Evolutionary conservation across 306 rosid genomes (phyloP), one percentile per base, ranked within the genome.

Genomic region (Quercus gilva): DNA sequence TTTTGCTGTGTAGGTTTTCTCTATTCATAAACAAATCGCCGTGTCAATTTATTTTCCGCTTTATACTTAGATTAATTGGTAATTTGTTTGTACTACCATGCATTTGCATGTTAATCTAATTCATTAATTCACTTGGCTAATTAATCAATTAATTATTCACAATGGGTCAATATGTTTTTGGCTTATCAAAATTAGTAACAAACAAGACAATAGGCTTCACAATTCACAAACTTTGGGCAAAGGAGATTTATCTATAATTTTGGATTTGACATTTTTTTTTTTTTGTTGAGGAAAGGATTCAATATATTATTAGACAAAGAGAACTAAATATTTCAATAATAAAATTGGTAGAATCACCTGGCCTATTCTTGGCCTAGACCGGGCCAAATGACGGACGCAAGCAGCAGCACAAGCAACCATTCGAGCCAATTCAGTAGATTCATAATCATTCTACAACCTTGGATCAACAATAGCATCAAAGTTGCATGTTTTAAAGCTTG

Each of bases 291-390:
- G 5, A 33, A 33, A 5, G 37, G 37, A 33, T 33, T 33, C 0
- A 1, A 33, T 31, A 15, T 64, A 64, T 31, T 12, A 64, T n/a
- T n/a, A n/a, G 71, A 64, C 23, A 31, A n/a, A n/a, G 12, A 64
- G 37, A 29, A 43, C 7, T 41, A 5, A 31, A 31, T 31, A 31
- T 20, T 53, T 65, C 51, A 69, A 69, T 17, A 26, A 63, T 37
- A 57, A n/a, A 17, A 23, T 58, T 57, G 31, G 53, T 19, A 25
- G 56, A n/a, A 17, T 74, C 69, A 87, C 95, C 90, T 87, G 90
- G 77, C 96, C 86, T 89, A 89, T 89, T 75, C 61, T 85, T 43
- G 96, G 92, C 13, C 92, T 89, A n/a, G 65, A 84, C 76, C 85
- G 85, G 55, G 80, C 87, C 51, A 91, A 85, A 72, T 87, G 75